phyloP scores from a whole-genome alignment of 345 rosid species.

The Passiflora organensis region DNA sequence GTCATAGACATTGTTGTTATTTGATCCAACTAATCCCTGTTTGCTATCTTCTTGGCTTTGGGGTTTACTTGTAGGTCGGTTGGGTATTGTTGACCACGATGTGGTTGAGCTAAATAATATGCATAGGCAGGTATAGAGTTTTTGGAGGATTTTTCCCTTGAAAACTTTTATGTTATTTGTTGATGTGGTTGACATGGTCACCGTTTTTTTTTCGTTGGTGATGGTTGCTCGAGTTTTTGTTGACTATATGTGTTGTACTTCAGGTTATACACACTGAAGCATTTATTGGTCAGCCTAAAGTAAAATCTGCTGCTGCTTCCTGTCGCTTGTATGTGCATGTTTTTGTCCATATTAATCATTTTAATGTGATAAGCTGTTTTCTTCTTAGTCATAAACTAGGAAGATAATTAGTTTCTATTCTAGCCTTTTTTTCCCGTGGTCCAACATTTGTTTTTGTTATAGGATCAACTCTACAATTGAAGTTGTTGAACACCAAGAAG shows the following conservation, averaged over 20 bases:
- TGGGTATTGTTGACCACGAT: conserved; percentile 94
- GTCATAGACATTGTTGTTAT: too few relatives aligned
- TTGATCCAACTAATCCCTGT: background rate
- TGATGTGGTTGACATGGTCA: too few relatives aligned
- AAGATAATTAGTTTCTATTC: conserved; percentile 1
- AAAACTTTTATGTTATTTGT: too few relatives aligned
- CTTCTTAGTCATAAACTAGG: too few relatives aligned
- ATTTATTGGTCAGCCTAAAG: conserved; percentile 83
- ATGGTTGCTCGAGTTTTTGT: background rate
- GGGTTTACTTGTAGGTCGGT: conserved; percentile 43
- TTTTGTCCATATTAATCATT: background rate
- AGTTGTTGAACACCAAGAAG: conserved; percentile 72
- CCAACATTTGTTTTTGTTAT: conserved; percentile 17
- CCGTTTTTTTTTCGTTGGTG: too few relatives aligned
- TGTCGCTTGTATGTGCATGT: conserved; percentile 63
- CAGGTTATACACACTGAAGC: conserved; percentile 94
- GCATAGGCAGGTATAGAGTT: conserved; percentile 83
- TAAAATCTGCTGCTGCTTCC: conserved; percentile 83
- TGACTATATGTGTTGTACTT: background rate
- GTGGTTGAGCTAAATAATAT: conserved; percentile 90
- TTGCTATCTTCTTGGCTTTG: background rate
- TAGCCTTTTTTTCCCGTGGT: conserved; percentile 1
- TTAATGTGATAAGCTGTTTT: background rate
- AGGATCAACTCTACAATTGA: conserved; percentile 74
- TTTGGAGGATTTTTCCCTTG: too few relatives aligned